A percentile compares a stretch with the other conserved stretches of the same genome.
These are phyloP conservation scores for Scleroderma citrinum DNA, from an alignment of 768 basidiomycete genomes.

Conservation along the genomic window DNA sequence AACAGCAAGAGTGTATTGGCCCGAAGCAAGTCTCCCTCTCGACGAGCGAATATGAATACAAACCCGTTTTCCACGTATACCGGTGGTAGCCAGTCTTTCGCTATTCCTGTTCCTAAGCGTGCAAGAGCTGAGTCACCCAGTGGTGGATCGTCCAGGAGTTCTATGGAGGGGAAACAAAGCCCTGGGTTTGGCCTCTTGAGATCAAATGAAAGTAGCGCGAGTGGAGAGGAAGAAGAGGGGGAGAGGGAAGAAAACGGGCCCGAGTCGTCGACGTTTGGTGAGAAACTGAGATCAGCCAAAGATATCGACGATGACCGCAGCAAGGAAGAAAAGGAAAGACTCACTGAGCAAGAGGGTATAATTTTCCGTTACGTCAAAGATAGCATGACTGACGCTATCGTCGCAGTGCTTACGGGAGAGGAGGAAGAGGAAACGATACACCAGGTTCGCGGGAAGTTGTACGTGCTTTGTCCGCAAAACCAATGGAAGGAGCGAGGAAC, in stretches of 20 bases:
- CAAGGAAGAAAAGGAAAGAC: constrained; percentile 35
- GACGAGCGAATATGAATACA: constrained; percentile 37
- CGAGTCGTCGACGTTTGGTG: constrained; percentile 48
- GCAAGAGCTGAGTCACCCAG: constrained; percentile 47
- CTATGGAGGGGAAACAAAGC: constrained; percentile 35
- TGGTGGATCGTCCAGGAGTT: constrained; percentile 37
- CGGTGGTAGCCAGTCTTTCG: constrained; percentile 38
- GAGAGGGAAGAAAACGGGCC: constrained; percentile 27
- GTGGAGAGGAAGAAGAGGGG: constrained; percentile 39
- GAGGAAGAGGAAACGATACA: constrained; percentile 75
- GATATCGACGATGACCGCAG: constrained; percentile 50
- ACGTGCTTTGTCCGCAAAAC: constrained; percentile 47
- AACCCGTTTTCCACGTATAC: constrained; percentile 63
- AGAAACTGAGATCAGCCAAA: constrained; percentile 56
- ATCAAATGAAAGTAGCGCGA: constrained; percentile 29
- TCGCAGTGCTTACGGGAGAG: constrained; percentile 66
- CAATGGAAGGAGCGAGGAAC: constrained; percentile 78
- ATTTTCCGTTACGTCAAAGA: neutral
- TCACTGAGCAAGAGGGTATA: constrained; percentile 69
- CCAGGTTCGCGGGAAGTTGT: constrained; percentile 75
- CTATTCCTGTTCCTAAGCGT: constrained; percentile 45
- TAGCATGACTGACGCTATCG: constrained; percentile 1
- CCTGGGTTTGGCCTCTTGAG: constrained; percentile 25
- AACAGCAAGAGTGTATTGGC: constrained; percentile 17
- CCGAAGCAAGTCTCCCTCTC: constrained; percentile 52